These are phyloP conservation scores for Penicillium canariense DNA, from an alignment of 495 filamentous ascomycete genomes.

Conservation along the genomic window DNA sequence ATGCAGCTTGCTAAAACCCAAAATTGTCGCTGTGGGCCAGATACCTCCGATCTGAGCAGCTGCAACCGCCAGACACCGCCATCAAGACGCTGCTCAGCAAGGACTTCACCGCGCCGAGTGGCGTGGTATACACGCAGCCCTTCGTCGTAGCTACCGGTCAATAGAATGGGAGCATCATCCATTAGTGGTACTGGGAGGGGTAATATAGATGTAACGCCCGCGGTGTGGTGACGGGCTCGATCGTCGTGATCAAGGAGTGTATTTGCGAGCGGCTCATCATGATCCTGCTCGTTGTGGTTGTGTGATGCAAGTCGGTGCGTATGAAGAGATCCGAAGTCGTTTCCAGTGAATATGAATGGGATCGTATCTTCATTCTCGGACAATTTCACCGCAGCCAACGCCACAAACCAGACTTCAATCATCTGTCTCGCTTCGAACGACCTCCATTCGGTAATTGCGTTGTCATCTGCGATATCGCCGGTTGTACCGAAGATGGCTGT, in stretches of 20 bases:
- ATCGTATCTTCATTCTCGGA: not conserved
- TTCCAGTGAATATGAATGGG: slow-evolving; percentile 39
- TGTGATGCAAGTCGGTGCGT: slow-evolving; percentile 30
- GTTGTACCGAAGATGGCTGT: slow-evolving; percentile 50
- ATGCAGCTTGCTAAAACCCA: slow-evolving; percentile 85
- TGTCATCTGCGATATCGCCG: slow-evolving; percentile 9
- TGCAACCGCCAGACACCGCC: slow-evolving; percentile 93
- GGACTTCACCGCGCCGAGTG: slow-evolving; percentile 36
- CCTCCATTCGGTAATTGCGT: slow-evolving; percentile 22
- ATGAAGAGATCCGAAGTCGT: slow-evolving; percentile 37
- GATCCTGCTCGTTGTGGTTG: slow-evolving; percentile 13
- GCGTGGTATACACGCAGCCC: slow-evolving; percentile 63
- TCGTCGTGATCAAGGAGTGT: slow-evolving; percentile 33
- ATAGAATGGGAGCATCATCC: slow-evolving; percentile 50
- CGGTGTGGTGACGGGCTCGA: slow-evolving; percentile 56
- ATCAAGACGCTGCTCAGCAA: slow-evolving; percentile 64
- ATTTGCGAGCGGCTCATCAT: slow-evolving; percentile 19
- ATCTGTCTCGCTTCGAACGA: slow-evolving; percentile 34
- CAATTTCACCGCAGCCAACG: slow-evolving; percentile 23
- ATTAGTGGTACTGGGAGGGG: slow-evolving; percentile 49
- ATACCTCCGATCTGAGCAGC: slow-evolving; percentile 40
- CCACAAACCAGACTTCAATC: slow-evolving; percentile 50
- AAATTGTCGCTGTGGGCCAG: slow-evolving; percentile 29
- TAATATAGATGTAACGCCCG: slow-evolving; percentile 87
- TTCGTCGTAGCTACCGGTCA: slow-evolving; percentile 95